Conservation (phyloP, 148 eudicot species). For the Silene conica region DNA sequence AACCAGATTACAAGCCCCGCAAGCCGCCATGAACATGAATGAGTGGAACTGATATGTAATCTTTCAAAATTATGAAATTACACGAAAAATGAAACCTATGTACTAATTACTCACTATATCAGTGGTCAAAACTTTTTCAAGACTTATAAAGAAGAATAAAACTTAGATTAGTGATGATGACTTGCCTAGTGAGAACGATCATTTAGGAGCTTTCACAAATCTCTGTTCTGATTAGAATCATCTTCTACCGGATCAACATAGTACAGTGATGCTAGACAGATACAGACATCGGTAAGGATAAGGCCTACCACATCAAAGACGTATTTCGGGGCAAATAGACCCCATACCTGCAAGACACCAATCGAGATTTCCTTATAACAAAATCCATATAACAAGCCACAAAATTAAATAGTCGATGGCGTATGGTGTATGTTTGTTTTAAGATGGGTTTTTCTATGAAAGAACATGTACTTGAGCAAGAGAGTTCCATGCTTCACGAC, state of each 20-base stretch:
- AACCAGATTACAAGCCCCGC: background rate
- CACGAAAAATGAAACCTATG: background rate
- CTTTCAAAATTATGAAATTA: background rate
- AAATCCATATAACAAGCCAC: background rate
- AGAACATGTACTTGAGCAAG: background rate
- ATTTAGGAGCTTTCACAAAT: background rate
- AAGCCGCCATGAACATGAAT: background rate
- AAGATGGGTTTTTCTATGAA: background rate
- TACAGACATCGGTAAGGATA: conserved; percentile 54
- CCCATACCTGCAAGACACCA: conserved; percentile 82
- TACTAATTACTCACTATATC: background rate
- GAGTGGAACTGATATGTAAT: background rate
- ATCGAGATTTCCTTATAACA: background rate
- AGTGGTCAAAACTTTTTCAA: no score
- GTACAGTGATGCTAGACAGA: conserved; percentile 59
- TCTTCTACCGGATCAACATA: conserved; percentile 42
- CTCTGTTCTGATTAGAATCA: conserved; percentile 20
- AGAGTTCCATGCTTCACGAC: background rate
- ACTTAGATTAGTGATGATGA: background rate
- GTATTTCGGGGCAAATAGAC: conserved; percentile 91
- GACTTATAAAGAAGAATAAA: background rate
- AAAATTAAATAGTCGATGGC: no score
- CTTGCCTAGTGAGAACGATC: conserved; percentile 1
- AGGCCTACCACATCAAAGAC: conserved; percentile 90
- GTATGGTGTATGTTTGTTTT: background rate